Conservation (phyloP, 495 filamentous ascomycete genomes). For the Penicillium desertorum region DNA sequence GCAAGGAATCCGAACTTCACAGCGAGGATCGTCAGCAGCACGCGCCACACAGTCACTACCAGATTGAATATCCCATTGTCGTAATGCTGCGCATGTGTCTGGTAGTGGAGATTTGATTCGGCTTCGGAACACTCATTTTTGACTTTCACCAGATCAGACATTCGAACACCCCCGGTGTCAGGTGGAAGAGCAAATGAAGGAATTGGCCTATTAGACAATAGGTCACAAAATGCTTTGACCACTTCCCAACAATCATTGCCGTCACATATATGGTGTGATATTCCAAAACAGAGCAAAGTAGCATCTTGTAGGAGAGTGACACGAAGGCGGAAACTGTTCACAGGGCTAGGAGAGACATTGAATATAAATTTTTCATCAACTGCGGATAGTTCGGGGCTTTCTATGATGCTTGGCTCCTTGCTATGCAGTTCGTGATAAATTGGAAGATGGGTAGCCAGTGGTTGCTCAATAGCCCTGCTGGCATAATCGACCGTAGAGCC, state of each 20-base stretch:
- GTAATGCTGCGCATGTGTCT: not conserved
- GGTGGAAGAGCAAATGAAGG: not conserved
- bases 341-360: not conserved
- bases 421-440: not conserved
- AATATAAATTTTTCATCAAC: not conserved
- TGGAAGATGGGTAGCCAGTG: not conserved
- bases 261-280: not conserved
- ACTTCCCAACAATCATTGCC: not conserved
- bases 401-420: not conserved
- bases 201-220: not conserved
- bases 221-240: not conserved
- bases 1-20: not conserved
- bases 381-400: not conserved
- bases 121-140: not conserved
- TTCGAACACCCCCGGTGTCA: not conserved
- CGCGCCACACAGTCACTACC: not conserved
- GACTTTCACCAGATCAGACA: not conserved
- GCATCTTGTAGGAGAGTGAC: not conserved
- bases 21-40: not conserved
- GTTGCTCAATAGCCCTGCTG: not conserved
- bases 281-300: slow-evolving; percentile 1
- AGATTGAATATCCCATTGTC: not conserved
- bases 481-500: not conserved
- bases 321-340: not conserved
- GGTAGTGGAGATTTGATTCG: not conserved